Evolutionary conservation across 2,329 filamentous ascomycete genomes (phyloP).

Genomic region (Colletotrichum sp.): DNA sequence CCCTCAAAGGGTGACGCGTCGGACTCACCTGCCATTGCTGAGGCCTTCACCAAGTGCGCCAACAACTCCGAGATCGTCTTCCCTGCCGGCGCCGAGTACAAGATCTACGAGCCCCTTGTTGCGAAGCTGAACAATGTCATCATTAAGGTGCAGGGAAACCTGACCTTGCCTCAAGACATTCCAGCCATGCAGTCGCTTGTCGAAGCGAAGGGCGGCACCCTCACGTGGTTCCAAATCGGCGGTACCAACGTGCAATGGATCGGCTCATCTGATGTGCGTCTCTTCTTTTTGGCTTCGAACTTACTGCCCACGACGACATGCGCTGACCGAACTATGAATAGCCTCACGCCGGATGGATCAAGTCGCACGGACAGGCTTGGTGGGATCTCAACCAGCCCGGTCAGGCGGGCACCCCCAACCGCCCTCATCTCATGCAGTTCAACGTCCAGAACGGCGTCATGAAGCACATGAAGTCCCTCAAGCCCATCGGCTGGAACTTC

Average conservation of each 20-base stretch:
- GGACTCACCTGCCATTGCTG: constrained; percentile 41
- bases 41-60: constrained; percentile 40
- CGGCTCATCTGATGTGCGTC: constrained; percentile 37
- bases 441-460: constrained; percentile 39
- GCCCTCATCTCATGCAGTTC: constrained; percentile 46
- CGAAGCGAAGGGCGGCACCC: constrained; percentile 30
- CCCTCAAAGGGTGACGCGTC: constrained; percentile 41
- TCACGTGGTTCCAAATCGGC: constrained; percentile 42
- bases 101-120: constrained; percentile 42
- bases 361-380: constrained; percentile 49
- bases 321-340: background rate
- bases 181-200: constrained; percentile 39
- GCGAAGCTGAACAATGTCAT: constrained; percentile 45
- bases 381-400: constrained; percentile 46
- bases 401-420: constrained; percentile 38
- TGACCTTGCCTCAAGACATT: constrained; percentile 46
- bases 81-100: constrained; percentile 44
- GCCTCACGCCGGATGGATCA: constrained; percentile 43
- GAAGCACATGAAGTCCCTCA: constrained; percentile 43
- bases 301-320: background rate
- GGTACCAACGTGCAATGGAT: constrained; percentile 35
- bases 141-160: constrained; percentile 46
- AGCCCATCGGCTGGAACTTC: constrained; percentile 49
- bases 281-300: background rate
- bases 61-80: constrained; percentile 39